These are phyloP conservation scores for Globisporangium cylindrosporum DNA, from an alignment of 352 stramenopile species.

Conservation along the genomic window DNA sequence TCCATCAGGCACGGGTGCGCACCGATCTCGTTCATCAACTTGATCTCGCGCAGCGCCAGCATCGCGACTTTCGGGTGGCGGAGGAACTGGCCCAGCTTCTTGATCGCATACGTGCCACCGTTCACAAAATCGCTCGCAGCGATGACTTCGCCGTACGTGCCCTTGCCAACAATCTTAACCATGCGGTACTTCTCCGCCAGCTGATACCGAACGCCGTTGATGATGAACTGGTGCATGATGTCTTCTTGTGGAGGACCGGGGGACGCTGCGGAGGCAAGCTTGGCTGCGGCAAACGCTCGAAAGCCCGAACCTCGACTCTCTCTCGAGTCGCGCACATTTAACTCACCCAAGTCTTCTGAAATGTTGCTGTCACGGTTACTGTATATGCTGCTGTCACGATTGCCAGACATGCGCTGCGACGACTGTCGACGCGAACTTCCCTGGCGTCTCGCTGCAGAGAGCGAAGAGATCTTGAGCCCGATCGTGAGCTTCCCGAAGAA, in stretches of 20 bases:
- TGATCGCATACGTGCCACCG: slow-evolving; percentile 85
- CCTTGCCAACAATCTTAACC: slow-evolving; percentile 88
- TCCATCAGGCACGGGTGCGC: slow-evolving; percentile 76
- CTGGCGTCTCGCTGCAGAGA: slow-evolving; percentile 40
- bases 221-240: slow-evolving; percentile 88
- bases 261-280: slow-evolving; percentile 19
- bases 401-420: slow-evolving; percentile 32
- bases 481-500: slow-evolving; percentile 83
- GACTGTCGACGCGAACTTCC: slow-evolving; percentile 31
- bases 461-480: slow-evolving; percentile 57
- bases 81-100: slow-evolving; percentile 86
- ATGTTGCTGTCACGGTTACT: slow-evolving; percentile 12
- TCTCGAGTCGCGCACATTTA: background rate
- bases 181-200: slow-evolving; percentile 86
- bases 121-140: slow-evolving; percentile 84
- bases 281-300: slow-evolving; percentile 37
- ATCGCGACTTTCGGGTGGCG: slow-evolving; percentile 82
- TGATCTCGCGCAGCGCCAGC: slow-evolving; percentile 83
- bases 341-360: background rate
- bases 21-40: slow-evolving; percentile 85
- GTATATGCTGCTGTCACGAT: slow-evolving; percentile 31
- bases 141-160: slow-evolving; percentile 90
- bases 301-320: slow-evolving; percentile 25
- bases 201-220: slow-evolving; percentile 85
- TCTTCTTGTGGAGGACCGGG: slow-evolving; percentile 42